Evolutionary conservation across 371 early-diverging fungal species (phyloP).

Genomic region (Chytridium lagenaria): DNA sequence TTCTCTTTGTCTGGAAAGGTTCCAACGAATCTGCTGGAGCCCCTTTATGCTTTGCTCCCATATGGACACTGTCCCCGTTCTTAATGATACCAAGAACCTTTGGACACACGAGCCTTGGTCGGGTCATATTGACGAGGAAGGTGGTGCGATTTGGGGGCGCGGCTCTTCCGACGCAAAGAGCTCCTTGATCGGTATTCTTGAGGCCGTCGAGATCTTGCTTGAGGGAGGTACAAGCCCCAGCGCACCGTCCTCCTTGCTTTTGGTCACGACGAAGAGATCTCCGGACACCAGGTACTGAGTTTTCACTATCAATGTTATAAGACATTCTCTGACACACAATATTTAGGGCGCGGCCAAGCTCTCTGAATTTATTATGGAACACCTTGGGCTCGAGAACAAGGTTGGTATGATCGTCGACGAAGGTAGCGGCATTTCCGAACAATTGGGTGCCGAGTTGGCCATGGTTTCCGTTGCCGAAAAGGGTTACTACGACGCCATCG

Average conservation of each 20-base stretch:
- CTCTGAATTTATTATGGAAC: constrained; percentile 8
- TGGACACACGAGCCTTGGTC: constrained; percentile 47
- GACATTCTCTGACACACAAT: too few species aligned
- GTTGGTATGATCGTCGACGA: constrained; percentile 39
- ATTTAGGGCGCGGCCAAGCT: constrained; percentile 18
- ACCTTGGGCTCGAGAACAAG: constrained; percentile 16
- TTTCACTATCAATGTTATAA: too few species aligned
- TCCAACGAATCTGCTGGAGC: neutral
- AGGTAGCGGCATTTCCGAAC: constrained; percentile 15
- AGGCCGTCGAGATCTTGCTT: constrained; percentile 48
- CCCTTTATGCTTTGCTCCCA: constrained; percentile 42
- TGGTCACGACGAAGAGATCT: constrained; percentile 51
- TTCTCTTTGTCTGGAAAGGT: constrained; percentile 46
- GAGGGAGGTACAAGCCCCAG: constrained; percentile 33
- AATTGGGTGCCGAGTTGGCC: constrained; percentile 26
- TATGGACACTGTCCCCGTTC: constrained; percentile 48
- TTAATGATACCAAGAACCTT: constrained; percentile 15
- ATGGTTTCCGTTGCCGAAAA: constrained; percentile 44
- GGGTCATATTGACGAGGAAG: constrained; percentile 35
- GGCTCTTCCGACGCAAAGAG: constrained; percentile 47
- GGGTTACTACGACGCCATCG: constrained; percentile 27
- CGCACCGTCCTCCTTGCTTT: constrained; percentile 43
- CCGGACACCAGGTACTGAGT: neutral
- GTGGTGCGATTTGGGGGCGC: constrained; percentile 41
- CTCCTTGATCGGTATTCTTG: constrained; percentile 43